phyloP scores from a whole-genome alignment of 2,329 filamentous ascomycete species.

The Dryadomyces sulphureus region DNA sequence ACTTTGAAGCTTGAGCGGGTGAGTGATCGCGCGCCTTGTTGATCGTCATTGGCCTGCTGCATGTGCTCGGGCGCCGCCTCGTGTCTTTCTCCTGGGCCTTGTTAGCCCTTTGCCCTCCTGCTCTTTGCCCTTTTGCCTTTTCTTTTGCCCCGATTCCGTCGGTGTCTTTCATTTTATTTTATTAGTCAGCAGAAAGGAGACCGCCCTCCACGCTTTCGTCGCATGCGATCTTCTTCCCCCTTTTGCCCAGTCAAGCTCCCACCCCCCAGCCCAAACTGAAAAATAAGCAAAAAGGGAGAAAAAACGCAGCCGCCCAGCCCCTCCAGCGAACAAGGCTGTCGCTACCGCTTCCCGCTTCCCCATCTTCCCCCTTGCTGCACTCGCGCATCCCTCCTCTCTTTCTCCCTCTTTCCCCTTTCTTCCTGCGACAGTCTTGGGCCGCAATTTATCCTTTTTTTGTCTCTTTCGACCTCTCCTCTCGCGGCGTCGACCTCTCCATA shows the following conservation, averaged over 20 bases:
- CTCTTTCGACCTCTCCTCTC: neutral
- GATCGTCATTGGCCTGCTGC: neutral
- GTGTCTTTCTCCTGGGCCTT: neutral
- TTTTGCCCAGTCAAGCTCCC: neutral
- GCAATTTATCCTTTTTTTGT: neutral
- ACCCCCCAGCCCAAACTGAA: neutral
- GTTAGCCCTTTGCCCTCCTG: neutral
- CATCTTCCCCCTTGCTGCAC: neutral
- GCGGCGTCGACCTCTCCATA: neutral
- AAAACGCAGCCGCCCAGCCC: neutral
- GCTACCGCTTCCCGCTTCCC: neutral
- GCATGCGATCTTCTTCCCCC: slow-evolving; percentile 1
- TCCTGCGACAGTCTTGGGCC: neutral
- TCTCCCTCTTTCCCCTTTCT: neutral
- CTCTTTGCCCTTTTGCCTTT: neutral
- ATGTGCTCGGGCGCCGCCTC: neutral
- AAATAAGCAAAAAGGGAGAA: neutral
- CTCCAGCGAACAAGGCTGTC: slow-evolving; percentile 1
- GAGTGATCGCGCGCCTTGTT: slow-evolving; percentile 1
- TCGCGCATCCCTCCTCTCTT: neutral
- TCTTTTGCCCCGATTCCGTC: neutral
- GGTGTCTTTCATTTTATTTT: neutral
- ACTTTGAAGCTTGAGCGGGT: neutral
- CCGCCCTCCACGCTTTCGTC: neutral
- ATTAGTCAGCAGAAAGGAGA: slow-evolving; percentile 1